Percentiles rank a stretch among this genome's conserved stretches.
Evolutionary conservation across 306 rosid genomes (phyloP).

Genomic region (Luffa aegyptiaca): DNA sequence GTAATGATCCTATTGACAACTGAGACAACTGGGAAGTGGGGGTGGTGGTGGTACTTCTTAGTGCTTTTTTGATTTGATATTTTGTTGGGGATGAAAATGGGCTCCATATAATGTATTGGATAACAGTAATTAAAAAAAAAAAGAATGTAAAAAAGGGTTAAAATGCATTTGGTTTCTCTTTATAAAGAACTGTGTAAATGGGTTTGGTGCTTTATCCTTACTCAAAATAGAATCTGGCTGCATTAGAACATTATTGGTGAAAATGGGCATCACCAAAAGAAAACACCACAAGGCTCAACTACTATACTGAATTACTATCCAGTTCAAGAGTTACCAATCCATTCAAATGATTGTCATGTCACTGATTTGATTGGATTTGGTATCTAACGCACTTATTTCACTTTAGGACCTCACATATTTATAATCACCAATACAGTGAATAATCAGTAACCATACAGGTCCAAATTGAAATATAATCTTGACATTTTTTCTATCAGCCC

Average conservation of each 20-base stretch:
- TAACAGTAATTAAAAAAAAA: background rate
- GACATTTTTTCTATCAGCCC: background rate
- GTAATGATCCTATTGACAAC: background rate
- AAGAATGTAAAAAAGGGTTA: background rate
- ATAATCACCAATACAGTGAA: background rate
- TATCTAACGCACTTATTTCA: background rate
- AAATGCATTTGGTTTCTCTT: background rate
- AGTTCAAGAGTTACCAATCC: background rate
- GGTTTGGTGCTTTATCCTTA: background rate
- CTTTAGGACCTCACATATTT: background rate
- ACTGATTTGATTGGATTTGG: background rate
- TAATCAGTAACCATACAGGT: background rate
- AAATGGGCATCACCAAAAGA: background rate
- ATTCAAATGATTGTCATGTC: background rate
- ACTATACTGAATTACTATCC: background rate
- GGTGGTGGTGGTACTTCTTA: background rate
- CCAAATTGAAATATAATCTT: background rate
- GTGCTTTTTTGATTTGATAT: conserved; percentile 3
- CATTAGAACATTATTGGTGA: background rate
- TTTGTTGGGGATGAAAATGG: background rate
- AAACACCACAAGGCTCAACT: background rate
- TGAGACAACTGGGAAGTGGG: background rate
- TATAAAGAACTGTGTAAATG: background rate
- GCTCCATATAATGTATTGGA: background rate
- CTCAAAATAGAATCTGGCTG: background rate